Percentiles rank a stretch among this genome's conserved stretches.
These are phyloP conservation scores for Cenchrus fungigraminus DNA, from an alignment of 176 grass and related monocot genomes.

Conservation along the genomic window DNA sequence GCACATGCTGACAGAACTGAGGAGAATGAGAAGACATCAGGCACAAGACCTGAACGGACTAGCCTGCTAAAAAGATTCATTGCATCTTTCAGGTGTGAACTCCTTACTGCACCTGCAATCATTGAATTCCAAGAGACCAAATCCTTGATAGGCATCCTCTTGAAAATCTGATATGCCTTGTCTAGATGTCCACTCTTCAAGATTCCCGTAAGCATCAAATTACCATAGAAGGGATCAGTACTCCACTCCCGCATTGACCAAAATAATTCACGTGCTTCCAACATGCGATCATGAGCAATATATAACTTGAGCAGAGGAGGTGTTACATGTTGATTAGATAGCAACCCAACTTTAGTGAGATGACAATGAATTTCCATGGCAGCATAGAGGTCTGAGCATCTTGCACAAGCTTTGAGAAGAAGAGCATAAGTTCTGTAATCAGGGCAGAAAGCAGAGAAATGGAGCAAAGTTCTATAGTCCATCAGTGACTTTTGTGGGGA, in stretches of 20 bases:
- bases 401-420: conserved; percentile 64
- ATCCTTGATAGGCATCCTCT: conserved; percentile 66
- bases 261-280: conserved; percentile 54
- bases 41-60: conserved; percentile 54
- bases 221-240: conserved; percentile 57
- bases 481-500: conserved; percentile 50
- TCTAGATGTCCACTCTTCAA: conserved; percentile 61
- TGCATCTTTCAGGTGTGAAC: conserved; percentile 47
- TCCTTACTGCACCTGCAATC: conserved; percentile 59
- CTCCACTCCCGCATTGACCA: conserved; percentile 40
- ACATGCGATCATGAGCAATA: conserved; percentile 49
- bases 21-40: conserved; percentile 72
- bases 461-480: conserved; percentile 54
- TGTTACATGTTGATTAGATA: conserved; percentile 27
- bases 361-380: conserved; percentile 55
- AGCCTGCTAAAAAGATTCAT: conserved; percentile 64
- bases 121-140: conserved; percentile 85
- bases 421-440: conserved; percentile 60
- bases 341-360: conserved; percentile 56
- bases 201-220: conserved; percentile 57
- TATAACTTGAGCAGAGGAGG: conserved; percentile 60
- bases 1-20: conserved; percentile 68
- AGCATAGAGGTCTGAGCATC: conserved; percentile 56
- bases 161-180: conserved; percentile 66
- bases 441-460: conserved; percentile 52